Evolutionary conservation across 1,284 basidiomycete species (phyloP), one percentile per base, ranked within the genome.

Genomic region (Volvariella volvacea): DNA sequence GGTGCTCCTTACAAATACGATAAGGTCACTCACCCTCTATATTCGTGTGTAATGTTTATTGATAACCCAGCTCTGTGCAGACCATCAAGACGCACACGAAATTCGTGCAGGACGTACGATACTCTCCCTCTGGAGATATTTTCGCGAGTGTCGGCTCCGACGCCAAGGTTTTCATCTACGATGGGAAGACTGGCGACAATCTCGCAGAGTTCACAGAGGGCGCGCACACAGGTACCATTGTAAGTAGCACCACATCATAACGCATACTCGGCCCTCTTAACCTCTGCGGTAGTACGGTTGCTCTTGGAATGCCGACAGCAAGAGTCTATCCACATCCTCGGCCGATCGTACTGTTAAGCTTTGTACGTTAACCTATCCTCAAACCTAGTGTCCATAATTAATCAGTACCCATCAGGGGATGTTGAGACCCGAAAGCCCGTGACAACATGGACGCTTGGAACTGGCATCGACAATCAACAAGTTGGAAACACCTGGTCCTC

Each of bases 91-190:
- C 86, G 0, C 96, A 99, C 63, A 87, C 85, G 2, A 90, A 89
- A 59, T 99, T 97, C 60, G 91, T 99, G 3, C 92, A 97, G 62
- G 91, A 97, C 48, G 80, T 98, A 17, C 78, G 81, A 45, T 97
- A 84, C 59, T 76, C 92, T 0, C 82, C 85, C 0, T 83, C 83
- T 25, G 93, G 92, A 2, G 78, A 85, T 39, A 69, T 83, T 19
- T 97, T 98, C 59, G 88, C 82, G 12, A 93, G 91, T 39, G 92
- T 91, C 12, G 95, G 92, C 21, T 90, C 91, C 3, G 96, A 99
- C 65, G 80, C 76, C 40, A 95, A 93, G 67, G 69, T 86, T 16
- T 89, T 96, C 66, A 55, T 99, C 16, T 98, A 96, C 61, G 92
- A 97, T 52, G 96, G 95, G 22, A 84, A 88, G 64, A 84, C 80